phyloP scores from a whole-genome alignment of 169 alveolate genomes.

The Cryptosporidium muris region DNA sequence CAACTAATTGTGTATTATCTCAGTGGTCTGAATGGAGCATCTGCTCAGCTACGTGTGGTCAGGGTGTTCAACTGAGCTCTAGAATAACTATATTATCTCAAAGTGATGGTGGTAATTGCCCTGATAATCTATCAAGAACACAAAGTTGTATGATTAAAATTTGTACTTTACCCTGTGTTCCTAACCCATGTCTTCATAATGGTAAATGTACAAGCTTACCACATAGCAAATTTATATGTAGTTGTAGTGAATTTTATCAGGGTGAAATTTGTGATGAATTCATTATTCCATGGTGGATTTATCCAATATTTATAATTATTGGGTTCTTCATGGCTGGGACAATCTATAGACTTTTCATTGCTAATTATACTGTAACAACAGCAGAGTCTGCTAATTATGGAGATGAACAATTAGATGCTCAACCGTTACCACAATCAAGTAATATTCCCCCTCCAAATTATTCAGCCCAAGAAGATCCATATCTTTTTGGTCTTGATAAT shows the following conservation, averaged over 20 bases:
- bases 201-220: conserved; percentile 47
- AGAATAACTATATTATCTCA: conserved; percentile 35
- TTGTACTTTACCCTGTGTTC: conserved; percentile 54
- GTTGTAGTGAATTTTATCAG: conserved; percentile 44
- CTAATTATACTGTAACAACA: conserved; percentile 19
- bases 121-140: not conserved
- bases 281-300: conserved; percentile 65
- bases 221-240: conserved; percentile 30
- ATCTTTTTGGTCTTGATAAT: not conserved
- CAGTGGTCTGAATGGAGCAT: conserved; percentile 73
- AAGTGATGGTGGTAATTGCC: conserved; percentile 48
- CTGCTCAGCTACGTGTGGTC: conserved; percentile 47
- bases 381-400: conserved; percentile 36
- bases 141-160: conserved; percentile 26
- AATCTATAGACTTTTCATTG: conserved; percentile 24
- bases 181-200: conserved; percentile 50
- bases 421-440: conserved; percentile 7
- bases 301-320: conserved; percentile 17
- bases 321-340: conserved; percentile 20
- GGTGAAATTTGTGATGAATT: conserved; percentile 45
- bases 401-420: not conserved
- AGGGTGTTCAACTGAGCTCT: conserved; percentile 40
- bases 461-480: not conserved
- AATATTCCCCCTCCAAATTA: conserved; percentile 2
- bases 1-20: conserved; percentile 46